phyloP scores from a whole-genome alignment of 2,329 filamentous ascomycete species.

The Neurospora sp. region DNA sequence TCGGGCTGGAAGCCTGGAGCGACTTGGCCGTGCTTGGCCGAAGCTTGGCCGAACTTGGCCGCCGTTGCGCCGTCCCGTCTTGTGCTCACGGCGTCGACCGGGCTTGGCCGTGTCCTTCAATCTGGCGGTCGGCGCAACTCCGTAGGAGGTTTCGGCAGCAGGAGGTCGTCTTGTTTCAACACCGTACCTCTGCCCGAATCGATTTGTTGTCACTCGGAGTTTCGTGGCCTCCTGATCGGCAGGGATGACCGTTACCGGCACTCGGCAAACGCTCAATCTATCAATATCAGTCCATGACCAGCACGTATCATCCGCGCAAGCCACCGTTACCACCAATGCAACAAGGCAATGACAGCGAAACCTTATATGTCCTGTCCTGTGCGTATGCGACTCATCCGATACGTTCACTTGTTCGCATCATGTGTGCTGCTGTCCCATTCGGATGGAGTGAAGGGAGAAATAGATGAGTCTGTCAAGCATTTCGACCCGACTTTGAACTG shows the following conservation, averaged over 20 bases:
- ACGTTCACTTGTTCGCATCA: neutral
- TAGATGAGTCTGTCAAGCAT: neutral
- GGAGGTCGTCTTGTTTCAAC: neutral
- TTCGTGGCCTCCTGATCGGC: neutral
- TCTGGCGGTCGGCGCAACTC: neutral
- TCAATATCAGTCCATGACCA: neutral
- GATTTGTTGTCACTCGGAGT: neutral
- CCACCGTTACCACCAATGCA: neutral
- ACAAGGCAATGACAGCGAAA: neutral
- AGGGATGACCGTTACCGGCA: neutral
- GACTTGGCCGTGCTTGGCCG: neutral
- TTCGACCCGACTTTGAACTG: neutral
- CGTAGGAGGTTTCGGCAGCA: neutral
- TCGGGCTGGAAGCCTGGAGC: neutral
- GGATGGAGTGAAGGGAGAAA: neutral
- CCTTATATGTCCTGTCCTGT: neutral
- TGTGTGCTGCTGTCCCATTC: neutral
- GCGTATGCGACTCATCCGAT: neutral
- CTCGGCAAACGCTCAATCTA: neutral
- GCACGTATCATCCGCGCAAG: neutral
- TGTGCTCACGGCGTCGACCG: neutral
- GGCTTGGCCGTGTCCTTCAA: neutral
- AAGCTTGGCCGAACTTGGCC: neutral
- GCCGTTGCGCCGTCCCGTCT: neutral
- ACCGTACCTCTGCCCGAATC: neutral